Evolutionary conservation across 257 asterid genomes (phyloP).

Genomic region (Hygrophila difformis): DNA sequence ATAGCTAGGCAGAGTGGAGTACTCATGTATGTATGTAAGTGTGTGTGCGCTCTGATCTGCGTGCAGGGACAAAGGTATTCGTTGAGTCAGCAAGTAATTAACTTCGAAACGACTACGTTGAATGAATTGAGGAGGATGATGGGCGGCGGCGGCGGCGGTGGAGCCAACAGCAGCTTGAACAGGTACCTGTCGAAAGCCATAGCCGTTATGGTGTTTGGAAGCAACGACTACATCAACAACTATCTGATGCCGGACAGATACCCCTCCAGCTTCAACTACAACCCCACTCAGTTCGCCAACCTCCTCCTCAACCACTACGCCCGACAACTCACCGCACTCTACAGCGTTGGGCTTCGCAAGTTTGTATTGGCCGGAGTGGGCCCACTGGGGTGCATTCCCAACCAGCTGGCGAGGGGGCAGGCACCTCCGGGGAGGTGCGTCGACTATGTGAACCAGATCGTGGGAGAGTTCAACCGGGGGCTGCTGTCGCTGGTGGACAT

Average conservation of each 20-base stretch:
- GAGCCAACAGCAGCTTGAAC: slow-evolving; percentile 27
- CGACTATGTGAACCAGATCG: slow-evolving; percentile 67
- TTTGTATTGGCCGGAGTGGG: slow-evolving; percentile 61
- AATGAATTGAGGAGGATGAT: slow-evolving; percentile 50
- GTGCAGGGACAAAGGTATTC: slow-evolving; percentile 65
- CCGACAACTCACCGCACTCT: slow-evolving; percentile 63
- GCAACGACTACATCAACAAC: slow-evolving; percentile 96
- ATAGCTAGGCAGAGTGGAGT: no score
- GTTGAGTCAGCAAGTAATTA: slow-evolving; percentile 69
- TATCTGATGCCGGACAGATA: slow-evolving; percentile 62
- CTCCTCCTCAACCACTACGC: slow-evolving; percentile 68
- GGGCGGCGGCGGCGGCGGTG: no score
- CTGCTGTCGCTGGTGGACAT: slow-evolving; percentile 37
- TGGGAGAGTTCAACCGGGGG: slow-evolving; percentile 66
- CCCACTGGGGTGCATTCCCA: slow-evolving; percentile 90
- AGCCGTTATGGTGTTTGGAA: slow-evolving; percentile 61
- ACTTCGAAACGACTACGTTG: slow-evolving; percentile 57
- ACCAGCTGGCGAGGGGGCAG: slow-evolving; percentile 60
- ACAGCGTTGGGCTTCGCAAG: slow-evolving; percentile 67
- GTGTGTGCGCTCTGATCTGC: no score
- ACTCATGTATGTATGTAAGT: no score
- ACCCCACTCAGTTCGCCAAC: slow-evolving; percentile 56
- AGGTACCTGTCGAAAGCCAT: slow-evolving; percentile 44
- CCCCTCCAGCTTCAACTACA: slow-evolving; percentile 59
- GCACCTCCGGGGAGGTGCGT: slow-evolving; percentile 70